Base-by-base conservation (phyloP, 208 protist species). In the Wallacemonas sp. region DNA sequence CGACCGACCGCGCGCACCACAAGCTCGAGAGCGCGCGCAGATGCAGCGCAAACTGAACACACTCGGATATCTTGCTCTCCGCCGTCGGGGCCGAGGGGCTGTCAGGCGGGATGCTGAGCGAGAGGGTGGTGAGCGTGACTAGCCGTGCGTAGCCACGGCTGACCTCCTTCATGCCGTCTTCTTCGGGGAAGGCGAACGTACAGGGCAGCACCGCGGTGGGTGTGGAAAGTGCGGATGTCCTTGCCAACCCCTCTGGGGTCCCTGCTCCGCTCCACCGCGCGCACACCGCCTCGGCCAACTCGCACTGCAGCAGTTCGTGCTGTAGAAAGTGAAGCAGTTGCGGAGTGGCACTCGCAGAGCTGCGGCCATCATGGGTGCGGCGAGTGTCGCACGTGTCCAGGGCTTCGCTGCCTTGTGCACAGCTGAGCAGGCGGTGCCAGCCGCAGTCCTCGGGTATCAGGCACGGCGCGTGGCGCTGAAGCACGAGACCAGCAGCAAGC, bases 91-190 rank as follows among this genome's bases (percentile, higher is more conserved):
- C n/a, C n/a, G n/a, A n/a, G n/a, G n/a, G n/a, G n/a, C n/a, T n/a
- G n/a, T n/a, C n/a, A n/a, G n/a, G n/a, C n/a, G n/a, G n/a, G n/a
- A n/a, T n/a, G n/a, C n/a, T n/a, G n/a, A n/a, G 46, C 0, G 33
- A n/a, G 27, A 33, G 12, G 13, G 24, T 54, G 24, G 50, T 37
- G 1, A 57, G 6, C 29, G 29, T 37, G 50, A 38, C 17, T n/a
- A 57, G n/a, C 5, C 50, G 50, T 4, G 50, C 30, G 17, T 41
- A 33, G 50, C 50, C 9, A 13, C 50, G 50, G 8, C 4, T 13
- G n/a, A 21, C 0, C n/a, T 57, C 50, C 29, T 57, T 57, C 50
- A 57, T 19, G 17, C 50, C 50, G 13, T 57, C 50, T 27, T 57
- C 50, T 32, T 57, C 50, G 15, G 50, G 5, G 50, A 57, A 57